These are phyloP conservation scores for Lentinula sp. DNA, from an alignment of 768 basidiomycete species.

Conservation along the genomic window DNA sequence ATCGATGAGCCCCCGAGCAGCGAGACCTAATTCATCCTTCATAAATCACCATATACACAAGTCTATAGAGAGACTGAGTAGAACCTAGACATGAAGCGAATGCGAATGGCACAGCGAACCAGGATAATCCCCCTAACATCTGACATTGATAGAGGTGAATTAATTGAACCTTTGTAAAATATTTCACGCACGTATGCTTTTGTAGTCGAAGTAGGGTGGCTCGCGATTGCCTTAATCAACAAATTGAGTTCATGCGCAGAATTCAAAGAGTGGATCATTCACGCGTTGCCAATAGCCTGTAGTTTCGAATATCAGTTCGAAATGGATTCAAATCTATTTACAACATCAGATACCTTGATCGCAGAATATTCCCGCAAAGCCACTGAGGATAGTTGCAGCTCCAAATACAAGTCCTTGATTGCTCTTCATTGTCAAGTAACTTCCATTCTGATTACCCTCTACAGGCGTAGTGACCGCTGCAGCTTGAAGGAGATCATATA, in stretches of 20 bases:
- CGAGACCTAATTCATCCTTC: conserved; percentile 13
- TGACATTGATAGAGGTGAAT: conserved; percentile 9
- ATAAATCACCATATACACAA: not conserved
- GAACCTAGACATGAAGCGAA: conserved; percentile 42
- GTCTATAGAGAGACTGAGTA: not conserved
- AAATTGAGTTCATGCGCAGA: not conserved
- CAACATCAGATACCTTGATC: conserved; percentile 32
- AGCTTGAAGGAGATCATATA: conserved; percentile 42
- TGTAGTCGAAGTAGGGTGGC: conserved; percentile 42
- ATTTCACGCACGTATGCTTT: conserved; percentile 37
- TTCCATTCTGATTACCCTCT: conserved; percentile 40
- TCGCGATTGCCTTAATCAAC: conserved; percentile 38
- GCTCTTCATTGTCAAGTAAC: conserved; percentile 54
- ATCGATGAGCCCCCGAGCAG: conserved; percentile 28
- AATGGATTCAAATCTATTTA: not conserved
- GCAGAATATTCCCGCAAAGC: conserved; percentile 44
- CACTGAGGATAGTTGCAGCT: conserved; percentile 28
- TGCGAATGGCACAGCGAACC: conserved; percentile 51
- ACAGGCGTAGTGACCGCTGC: conserved; percentile 43
- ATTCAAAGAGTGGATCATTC: conserved; percentile 9
- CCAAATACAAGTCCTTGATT: conserved; percentile 38
- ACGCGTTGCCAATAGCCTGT: conserved; percentile 52
- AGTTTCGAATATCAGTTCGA: conserved; percentile 1
- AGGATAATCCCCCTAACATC: conserved; percentile 54
- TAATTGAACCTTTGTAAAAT: too few relatives aligned